Evolutionary conservation across 164 flowering plant species (phyloP), one percentile per base, ranked within the genome.

Genomic region (Tetrastigma voinierianum): DNA sequence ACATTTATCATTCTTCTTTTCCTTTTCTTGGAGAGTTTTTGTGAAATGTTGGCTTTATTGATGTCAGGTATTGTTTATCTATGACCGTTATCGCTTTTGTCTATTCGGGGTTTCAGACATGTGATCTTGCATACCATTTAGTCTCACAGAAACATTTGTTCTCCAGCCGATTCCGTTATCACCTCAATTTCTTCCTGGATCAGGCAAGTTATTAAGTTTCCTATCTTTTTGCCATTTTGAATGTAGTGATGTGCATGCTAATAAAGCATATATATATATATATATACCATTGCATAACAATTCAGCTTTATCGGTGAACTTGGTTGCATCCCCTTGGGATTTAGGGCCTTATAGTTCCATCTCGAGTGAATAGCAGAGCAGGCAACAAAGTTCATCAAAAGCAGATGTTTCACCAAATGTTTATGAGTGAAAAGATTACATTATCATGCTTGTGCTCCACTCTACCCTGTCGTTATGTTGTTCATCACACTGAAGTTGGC

Each of bases 81-180:
- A 82, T 91, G 74, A 82, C 77, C 55, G 78, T 93, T 16, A 81
- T 87, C 17, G 95, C 79, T 10, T 96, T 96, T 81, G 95, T 74
- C 0, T 96, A 96, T 74, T 64, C 98, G 19, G 90, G 79, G 9
- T 86, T 96, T 70, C 98, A 96, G 72, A 90, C 89, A 17, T 83
- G 43, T 69, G 84, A 78, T 76, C 72, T 83, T n/a, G 81, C 82
- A 6, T 84, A 77, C 75, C 64, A 77, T 71, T 70, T 88, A 49
- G 59, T 68, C 45, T 81, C 84, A 0, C 82, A 76, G 60, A 88
- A 80, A 45, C 86, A 86, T 68, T 43, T 86, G 44, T 78, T 90
- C 69, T 76, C 69, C 15, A 79, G 74, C 71, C 82, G 67, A 12
- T 69, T 85, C 14, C 86, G 87, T 6, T 64, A 43, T 59, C 83